These are phyloP conservation scores for Tardiomyces depauwii DNA, from an alignment of 1,139 yeast species.

Conservation along the genomic window DNA sequence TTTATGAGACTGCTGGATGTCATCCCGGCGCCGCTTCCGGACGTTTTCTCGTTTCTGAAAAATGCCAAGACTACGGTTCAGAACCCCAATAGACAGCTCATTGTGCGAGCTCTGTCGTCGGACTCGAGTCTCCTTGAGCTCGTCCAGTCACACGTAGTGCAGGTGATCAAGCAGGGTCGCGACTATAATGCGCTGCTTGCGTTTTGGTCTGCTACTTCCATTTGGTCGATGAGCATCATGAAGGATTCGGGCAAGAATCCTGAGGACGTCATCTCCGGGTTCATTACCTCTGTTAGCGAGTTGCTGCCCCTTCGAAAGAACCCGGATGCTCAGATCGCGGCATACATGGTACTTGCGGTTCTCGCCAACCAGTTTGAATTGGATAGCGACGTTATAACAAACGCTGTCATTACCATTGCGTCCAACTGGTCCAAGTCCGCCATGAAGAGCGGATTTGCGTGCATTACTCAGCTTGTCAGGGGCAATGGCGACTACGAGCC, in stretches of 20 bases:
- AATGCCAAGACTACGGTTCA: slow-evolving; percentile 57
- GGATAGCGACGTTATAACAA: slow-evolving; percentile 47
- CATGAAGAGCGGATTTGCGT: slow-evolving; percentile 25
- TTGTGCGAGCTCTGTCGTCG: slow-evolving; percentile 57
- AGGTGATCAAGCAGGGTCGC: slow-evolving; percentile 30
- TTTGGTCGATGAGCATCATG: slow-evolving; percentile 48
- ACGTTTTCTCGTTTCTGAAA: slow-evolving; percentile 58
- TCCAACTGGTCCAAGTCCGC: slow-evolving; percentile 31
- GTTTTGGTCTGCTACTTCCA: slow-evolving; percentile 66
- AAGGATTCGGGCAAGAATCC: slow-evolving; percentile 25
- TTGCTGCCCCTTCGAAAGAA: slow-evolving; percentile 23
- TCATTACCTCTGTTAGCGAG: slow-evolving; percentile 33
- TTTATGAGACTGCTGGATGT: slow-evolving; percentile 68
- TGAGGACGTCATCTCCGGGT: slow-evolving; percentile 31
- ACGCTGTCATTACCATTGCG: slow-evolving; percentile 61
- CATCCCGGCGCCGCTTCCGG: slow-evolving; percentile 53
- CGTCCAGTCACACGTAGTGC: slow-evolving; percentile 48
- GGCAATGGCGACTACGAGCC: slow-evolving; percentile 9
- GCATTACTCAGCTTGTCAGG: slow-evolving; percentile 27
- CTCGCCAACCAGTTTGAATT: slow-evolving; percentile 64
- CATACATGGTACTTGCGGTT: slow-evolving; percentile 73
- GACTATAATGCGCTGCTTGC: slow-evolving; percentile 57
- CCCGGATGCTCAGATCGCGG: slow-evolving; percentile 67
- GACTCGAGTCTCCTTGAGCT: slow-evolving; percentile 60
- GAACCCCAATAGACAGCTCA: slow-evolving; percentile 55